Conservation (phyloP, 495 filamentous ascomycete genomes). For the Jackrogersella multiformis region DNA sequence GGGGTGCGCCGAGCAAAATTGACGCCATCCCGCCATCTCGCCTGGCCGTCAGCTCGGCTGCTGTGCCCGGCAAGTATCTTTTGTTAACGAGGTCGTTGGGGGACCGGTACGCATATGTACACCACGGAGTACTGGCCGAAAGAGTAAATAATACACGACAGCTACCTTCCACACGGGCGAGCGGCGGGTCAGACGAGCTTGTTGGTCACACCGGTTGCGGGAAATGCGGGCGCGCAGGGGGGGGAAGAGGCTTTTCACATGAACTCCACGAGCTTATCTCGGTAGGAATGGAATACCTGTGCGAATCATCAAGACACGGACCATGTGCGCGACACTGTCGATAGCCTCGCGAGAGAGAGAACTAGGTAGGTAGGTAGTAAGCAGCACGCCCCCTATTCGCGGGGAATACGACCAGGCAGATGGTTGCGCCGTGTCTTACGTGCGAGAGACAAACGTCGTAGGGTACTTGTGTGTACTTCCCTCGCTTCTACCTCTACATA, state of each 20-base stretch:
- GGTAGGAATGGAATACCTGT: conserved; percentile 38
- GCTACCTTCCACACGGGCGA: neutral
- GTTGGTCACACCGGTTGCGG: conserved; percentile 27
- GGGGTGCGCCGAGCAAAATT: conserved; percentile 22
- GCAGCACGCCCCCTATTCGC: conserved; percentile 17
- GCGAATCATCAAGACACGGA: conserved; percentile 34
- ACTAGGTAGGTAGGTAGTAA: conserved; percentile 3
- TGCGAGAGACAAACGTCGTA: conserved; percentile 4
- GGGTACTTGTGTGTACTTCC: conserved; percentile 13
- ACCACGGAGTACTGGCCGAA: conserved; percentile 26
- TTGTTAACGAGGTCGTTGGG: neutral
- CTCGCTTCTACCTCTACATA: neutral
- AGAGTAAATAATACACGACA: conserved; percentile 34
- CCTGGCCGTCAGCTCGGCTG: conserved; percentile 20
- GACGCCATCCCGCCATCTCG: conserved; percentile 29
- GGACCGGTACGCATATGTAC: neutral
- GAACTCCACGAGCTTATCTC: conserved; percentile 41
- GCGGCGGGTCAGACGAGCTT: conserved; percentile 1
- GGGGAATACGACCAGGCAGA: conserved; percentile 14
- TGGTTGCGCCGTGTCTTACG: conserved; percentile 15
- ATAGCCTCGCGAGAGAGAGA: conserved; percentile 14
- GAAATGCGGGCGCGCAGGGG: conserved; percentile 14
- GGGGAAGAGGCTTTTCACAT: neutral
- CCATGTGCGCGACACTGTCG: conserved; percentile 11
- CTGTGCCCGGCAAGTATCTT: conserved; percentile 1